Percentiles rank a stretch among this genome's conserved stretches.
Evolutionary conservation across 78 protist genomes (phyloP).

Genomic region (Pigoraptor vietnamica): DNA sequence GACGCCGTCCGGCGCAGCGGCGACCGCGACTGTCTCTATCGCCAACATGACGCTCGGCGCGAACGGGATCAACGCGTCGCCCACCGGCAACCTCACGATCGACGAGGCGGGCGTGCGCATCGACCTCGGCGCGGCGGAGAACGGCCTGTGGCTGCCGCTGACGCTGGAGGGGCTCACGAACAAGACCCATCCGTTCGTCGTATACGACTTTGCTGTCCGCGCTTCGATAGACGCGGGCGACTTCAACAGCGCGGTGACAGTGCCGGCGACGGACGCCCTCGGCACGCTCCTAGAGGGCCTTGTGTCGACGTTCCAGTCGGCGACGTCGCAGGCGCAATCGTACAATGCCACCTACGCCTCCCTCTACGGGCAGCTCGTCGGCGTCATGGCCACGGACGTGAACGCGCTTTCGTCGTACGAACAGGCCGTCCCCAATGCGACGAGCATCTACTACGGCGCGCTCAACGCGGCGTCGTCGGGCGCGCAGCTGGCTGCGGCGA

Average conservation of each 20-base stretch:
- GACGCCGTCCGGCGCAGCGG: neutral
- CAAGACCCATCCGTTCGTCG: neutral
- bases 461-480: neutral
- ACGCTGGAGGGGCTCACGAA: neutral
- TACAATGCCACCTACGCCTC: neutral
- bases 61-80: neutral
- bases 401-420: neutral
- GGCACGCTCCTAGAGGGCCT: neutral
- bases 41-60: neutral
- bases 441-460: neutral
- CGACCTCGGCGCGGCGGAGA: neutral
- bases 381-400: neutral
- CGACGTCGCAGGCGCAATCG: neutral
- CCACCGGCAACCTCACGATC: neutral
- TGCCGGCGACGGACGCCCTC: neutral
- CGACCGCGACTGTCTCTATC: neutral
- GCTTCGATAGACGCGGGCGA: neutral
- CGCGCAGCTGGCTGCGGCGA: neutral
- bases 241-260: neutral
- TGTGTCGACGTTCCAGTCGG: neutral
- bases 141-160: neutral
- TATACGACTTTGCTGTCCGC: neutral
- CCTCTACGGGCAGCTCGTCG: neutral
- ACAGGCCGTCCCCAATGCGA: neutral
- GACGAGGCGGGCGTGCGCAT: neutral